Evolutionary conservation across 1,284 basidiomycete species (phyloP).

Genomic region (Grifola frondosa): DNA sequence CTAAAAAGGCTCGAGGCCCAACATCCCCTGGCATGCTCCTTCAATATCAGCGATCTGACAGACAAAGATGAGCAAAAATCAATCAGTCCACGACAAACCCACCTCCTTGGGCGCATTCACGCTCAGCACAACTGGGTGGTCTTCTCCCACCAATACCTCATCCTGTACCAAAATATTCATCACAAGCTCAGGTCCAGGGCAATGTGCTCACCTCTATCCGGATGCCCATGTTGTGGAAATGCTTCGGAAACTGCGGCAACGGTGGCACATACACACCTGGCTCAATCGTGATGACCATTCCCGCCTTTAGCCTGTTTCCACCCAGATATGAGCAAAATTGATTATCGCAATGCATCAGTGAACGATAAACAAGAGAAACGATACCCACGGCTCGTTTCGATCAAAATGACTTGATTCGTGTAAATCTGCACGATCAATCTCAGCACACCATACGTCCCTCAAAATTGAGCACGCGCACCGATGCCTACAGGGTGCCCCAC

Average conservation of each 20-base stretch:
- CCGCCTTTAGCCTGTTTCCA: conserved; percentile 54
- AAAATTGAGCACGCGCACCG: conserved; percentile 43
- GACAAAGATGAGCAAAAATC: not conserved
- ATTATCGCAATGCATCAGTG: conserved; percentile 8
- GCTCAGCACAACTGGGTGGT: conserved; percentile 69
- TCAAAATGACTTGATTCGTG: conserved; percentile 70
- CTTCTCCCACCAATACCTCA: conserved; percentile 76
- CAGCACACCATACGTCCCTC: conserved; percentile 3
- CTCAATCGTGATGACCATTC: conserved; percentile 89
- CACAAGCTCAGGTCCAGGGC: too few relatives aligned
- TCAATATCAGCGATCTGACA: conserved; percentile 79
- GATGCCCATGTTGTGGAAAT: conserved; percentile 87
- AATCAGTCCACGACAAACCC: conserved; percentile 15
- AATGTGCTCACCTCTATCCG: conserved; percentile 72
- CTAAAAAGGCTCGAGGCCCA: conserved; percentile 67
- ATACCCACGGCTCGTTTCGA: conserved; percentile 39
- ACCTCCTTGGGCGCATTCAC: conserved; percentile 89
- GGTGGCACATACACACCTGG: conserved; percentile 87
- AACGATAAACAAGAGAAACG: conserved; percentile 5
- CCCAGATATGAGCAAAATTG: conserved; percentile 15
- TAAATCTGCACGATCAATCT: conserved; percentile 53
- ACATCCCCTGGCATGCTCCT: conserved; percentile 77
- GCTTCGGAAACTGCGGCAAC: conserved; percentile 71
- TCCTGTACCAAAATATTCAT: conserved; percentile 49
- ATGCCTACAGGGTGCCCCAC: conserved; percentile 85